phyloP scores from a whole-genome alignment of 192 early-diverging fungal species.

The Linnemannia elongata region DNA sequence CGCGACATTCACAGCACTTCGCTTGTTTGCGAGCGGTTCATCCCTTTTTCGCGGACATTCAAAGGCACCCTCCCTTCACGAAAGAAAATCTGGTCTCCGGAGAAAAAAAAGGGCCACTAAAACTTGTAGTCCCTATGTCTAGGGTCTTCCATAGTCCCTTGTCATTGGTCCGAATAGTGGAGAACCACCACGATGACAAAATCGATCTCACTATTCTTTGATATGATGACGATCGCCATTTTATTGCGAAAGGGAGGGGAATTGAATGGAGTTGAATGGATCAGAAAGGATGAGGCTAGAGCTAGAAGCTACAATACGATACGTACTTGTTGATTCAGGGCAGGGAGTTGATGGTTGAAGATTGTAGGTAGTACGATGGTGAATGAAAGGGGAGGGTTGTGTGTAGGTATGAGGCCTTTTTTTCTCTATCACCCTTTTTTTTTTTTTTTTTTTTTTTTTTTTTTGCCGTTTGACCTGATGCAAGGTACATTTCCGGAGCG shows the following conservation, averaged over 20 bases:
- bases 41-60: not conserved
- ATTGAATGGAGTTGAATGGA: not conserved
- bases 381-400: not conserved
- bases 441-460: constrained; percentile 1
- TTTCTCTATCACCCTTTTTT: not conserved
- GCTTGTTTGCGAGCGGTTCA: not conserved
- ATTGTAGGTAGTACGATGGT: not conserved
- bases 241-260: not conserved
- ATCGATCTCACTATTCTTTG: not conserved
- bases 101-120: not conserved
- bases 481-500: not conserved
- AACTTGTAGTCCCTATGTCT: not conserved
- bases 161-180: not conserved
- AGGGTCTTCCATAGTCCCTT: not conserved
- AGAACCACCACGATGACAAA: not conserved
- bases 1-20: not conserved
- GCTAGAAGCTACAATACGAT: too few relatives aligned
- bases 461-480: not conserved
- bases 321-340: not conserved
- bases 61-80: not conserved
- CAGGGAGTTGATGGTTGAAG: not conserved
- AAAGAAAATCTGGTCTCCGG: not conserved
- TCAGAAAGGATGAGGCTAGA: too few relatives aligned
- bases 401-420: not conserved
- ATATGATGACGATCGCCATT: not conserved